phyloP scores from a whole-genome alignment of 805 yeast species.

The Metschnikowia amazonensis region DNA sequence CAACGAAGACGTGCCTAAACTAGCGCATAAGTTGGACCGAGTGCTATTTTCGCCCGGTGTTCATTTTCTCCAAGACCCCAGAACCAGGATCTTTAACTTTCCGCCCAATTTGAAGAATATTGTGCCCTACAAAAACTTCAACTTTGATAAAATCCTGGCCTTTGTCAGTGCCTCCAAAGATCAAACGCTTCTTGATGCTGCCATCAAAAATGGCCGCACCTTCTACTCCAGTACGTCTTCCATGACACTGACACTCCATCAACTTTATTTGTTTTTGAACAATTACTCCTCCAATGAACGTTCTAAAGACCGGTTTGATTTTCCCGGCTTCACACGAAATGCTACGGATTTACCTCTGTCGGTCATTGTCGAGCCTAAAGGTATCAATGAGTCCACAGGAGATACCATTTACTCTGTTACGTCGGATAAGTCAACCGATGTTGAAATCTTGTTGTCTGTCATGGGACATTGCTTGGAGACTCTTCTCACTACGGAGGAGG shows the following conservation, averaged over 20 bases:
- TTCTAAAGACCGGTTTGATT: constrained; percentile 25
- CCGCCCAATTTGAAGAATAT: constrained; percentile 55
- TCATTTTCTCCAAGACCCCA: constrained; percentile 72
- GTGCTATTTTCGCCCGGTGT: constrained; percentile 80
- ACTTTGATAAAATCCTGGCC: constrained; percentile 50
- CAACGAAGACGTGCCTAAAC: constrained; percentile 42
- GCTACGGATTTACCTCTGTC: constrained; percentile 45
- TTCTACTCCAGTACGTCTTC: constrained; percentile 85
- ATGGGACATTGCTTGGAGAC: constrained; percentile 81
- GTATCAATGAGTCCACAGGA: constrained; percentile 24
- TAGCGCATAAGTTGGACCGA: constrained; percentile 65
- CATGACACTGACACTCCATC: constrained; percentile 71
- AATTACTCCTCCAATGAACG: constrained; percentile 24
- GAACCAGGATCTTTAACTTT: constrained; percentile 72
- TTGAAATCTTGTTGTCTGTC: constrained; percentile 63
- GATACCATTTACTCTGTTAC: constrained; percentile 57
- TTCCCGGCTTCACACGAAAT: constrained; percentile 43
- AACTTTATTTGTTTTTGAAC: constrained; percentile 68
- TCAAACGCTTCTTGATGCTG: constrained; percentile 43
- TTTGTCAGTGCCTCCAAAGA: constrained; percentile 74
- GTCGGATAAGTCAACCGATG: constrained; percentile 62
- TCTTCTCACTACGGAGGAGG: constrained; percentile 58
- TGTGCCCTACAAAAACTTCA: constrained; percentile 59
- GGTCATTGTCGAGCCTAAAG: constrained; percentile 51
- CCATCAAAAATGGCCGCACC: constrained; percentile 32